Conservation (phyloP, 352 stramenopile genomes). For the Phytophthora macrochlamydospora region DNA sequence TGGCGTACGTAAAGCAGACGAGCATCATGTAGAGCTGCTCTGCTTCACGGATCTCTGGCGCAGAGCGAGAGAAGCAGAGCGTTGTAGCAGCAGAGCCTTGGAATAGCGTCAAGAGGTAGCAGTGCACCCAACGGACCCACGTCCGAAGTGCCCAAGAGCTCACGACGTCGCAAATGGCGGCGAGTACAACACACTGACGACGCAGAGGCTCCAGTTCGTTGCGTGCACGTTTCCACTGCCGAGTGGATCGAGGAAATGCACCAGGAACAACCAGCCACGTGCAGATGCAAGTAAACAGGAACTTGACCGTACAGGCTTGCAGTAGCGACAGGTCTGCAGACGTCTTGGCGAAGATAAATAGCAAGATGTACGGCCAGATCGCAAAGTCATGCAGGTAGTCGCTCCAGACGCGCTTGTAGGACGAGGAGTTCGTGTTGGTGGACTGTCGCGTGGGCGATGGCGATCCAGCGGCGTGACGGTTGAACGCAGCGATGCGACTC, state of each 20-base stretch:
- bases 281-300: constrained; percentile 70
- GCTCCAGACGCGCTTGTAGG: constrained; percentile 27
- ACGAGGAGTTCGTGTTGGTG: background rate
- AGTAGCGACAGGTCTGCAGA: constrained; percentile 46
- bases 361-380: constrained; percentile 78
- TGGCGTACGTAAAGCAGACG: constrained; percentile 65
- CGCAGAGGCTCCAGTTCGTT: constrained; percentile 53
- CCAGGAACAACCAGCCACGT: constrained; percentile 71
- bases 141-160: constrained; percentile 63
- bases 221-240: constrained; percentile 50
- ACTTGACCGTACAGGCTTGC: constrained; percentile 62
- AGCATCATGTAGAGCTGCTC: constrained; percentile 65
- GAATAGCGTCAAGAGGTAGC: constrained; percentile 41
- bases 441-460: background rate
- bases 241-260: constrained; percentile 58
- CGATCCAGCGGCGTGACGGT: constrained; percentile 18
- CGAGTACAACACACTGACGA: constrained; percentile 57
- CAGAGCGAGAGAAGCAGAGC: constrained; percentile 47
- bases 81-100: constrained; percentile 11
- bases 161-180: constrained; percentile 58
- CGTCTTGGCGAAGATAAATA: constrained; percentile 57
- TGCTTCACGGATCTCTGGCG: constrained; percentile 56
- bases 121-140: constrained; percentile 66
- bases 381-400: constrained; percentile 75
- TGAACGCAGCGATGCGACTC: constrained; percentile 42